phyloP scores from a whole-genome alignment of 2,329 filamentous ascomycete species.

The Clarireedia homoeocarpa region DNA sequence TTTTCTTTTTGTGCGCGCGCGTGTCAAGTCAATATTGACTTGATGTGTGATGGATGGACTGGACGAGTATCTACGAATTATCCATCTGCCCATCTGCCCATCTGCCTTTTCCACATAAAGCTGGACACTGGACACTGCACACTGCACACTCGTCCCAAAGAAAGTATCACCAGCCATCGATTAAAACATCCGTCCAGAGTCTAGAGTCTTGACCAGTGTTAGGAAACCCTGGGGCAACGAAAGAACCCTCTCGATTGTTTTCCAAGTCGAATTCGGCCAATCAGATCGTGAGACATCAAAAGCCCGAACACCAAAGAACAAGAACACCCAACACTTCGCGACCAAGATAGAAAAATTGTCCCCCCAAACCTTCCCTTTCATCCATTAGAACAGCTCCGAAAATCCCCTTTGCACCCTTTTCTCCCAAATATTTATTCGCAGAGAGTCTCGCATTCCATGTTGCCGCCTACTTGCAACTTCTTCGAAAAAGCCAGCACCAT shows the following conservation, averaged over 20 bases:
- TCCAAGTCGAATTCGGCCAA: not conserved
- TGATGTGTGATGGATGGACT: not conserved
- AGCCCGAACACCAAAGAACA: not conserved
- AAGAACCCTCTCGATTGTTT: not conserved
- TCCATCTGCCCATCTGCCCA: too few relatives aligned
- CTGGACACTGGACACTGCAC: too few relatives aligned
- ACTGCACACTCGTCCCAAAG: not conserved
- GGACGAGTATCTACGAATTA: not conserved
- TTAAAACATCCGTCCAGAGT: not conserved
- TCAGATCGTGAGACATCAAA: not conserved
- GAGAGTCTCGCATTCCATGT: too few relatives aligned
- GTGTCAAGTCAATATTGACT: too few relatives aligned
- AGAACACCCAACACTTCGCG: conserved; percentile 1
- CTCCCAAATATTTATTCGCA: not conserved
- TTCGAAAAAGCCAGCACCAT: not conserved
- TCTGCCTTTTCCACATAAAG: too few relatives aligned
- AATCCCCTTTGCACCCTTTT: not conserved
- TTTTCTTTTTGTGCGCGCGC: too few relatives aligned
- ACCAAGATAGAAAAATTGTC: not conserved
- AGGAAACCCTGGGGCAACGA: not conserved
- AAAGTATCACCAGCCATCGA: not conserved
- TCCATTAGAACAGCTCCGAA: not conserved
- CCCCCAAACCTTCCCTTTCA: not conserved
- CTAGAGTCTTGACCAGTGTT: not conserved
- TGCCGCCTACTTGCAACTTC: not conserved